Conservation (phyloP, 495 filamentous ascomycete species). For the Copromyces sp. region DNA sequence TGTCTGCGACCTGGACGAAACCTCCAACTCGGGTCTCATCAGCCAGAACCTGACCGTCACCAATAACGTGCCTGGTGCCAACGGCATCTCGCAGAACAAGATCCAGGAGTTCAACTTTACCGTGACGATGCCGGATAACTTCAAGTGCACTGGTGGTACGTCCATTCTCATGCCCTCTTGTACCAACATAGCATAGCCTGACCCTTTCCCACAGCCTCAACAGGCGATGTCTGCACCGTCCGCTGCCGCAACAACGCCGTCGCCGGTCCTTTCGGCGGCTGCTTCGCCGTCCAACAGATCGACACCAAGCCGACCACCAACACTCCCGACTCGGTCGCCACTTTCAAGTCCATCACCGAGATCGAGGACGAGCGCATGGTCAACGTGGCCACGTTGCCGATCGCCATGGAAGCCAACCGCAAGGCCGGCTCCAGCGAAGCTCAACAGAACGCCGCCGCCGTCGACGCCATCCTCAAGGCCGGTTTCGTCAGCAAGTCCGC, state of each 20-base stretch:
- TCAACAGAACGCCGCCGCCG: constrained; percentile 22
- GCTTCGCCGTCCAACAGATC: constrained; percentile 37
- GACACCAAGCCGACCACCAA: constrained; percentile 25
- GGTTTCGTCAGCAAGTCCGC: not conserved
- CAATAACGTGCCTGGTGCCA: constrained; percentile 36
- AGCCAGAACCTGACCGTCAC: constrained; percentile 31
- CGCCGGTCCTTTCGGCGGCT: constrained; percentile 47
- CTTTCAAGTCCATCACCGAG: constrained; percentile 19
- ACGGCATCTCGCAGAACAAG: constrained; percentile 38
- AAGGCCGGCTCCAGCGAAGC: constrained; percentile 22
- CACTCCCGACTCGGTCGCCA: constrained; percentile 20
- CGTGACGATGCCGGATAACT: constrained; percentile 32
- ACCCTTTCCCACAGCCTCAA: constrained; percentile 20
- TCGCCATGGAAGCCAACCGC: constrained; percentile 26
- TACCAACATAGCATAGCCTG: not conserved
- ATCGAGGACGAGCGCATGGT: constrained; percentile 18
- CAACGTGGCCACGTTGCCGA: constrained; percentile 28
- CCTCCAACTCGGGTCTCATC: constrained; percentile 33
- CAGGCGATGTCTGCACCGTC: constrained; percentile 45
- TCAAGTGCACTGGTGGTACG: constrained; percentile 31
- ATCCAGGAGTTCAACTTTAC: constrained; percentile 34
- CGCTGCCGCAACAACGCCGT: constrained; percentile 44
- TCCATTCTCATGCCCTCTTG: not conserved
- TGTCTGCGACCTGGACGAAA: constrained; percentile 37
- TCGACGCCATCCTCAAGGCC: constrained; percentile 10